Base-by-base conservation (phyloP, 1,139 yeast genomes). In the Taphrina populina region DNA sequence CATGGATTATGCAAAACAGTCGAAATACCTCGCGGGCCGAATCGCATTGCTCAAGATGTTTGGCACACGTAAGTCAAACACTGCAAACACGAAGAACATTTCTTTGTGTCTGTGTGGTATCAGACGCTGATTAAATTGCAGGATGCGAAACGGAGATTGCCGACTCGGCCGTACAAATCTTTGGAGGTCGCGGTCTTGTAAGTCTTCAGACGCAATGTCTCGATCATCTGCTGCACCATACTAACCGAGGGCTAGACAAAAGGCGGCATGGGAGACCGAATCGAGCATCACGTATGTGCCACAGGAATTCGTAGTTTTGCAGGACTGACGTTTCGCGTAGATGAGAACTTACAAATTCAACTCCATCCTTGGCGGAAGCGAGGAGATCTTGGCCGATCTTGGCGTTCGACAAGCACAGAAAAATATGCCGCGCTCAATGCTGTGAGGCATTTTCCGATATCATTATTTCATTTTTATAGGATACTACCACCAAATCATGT, bases 361-460 rank as follows among this genome's bases (percentile, higher is more conserved):
- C 59, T 73, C 75, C 29, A 73, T 73, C 54, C 76, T 76, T 11
- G 76, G 76, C 40, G 76, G 76, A 5, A 72, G 75, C 15, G 76
- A 73, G 62, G 76, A 73, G 62, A 73, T 73, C 57, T 71, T 73
- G 76, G 66, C 72, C 32, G 76, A 73, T 53, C 65, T 73, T 52
- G 65, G 73, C 19, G 70, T 73, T 13, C 40, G 41, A 30, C 44
- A 47, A 24, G 43, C 53, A 19, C 32, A 35, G 35, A 36, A 36
- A 36, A 47, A 47, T 24, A 35, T 47, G 43, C 45, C 45, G 5
- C 34, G 20, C 19, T 40, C 45, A 4, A 30, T 43, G 47, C 37
- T 43, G 8, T 30, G 32, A 37, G 15, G 17, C 27, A 17, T 6
- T 17, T 4, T 27, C 30, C 30, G 7, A 11, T 11, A 11, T 7